Evolutionary conservation across 805 yeast species (phyloP), one percentile per base, ranked within the genome.

Genomic region (Yarrowia sp.): DNA sequence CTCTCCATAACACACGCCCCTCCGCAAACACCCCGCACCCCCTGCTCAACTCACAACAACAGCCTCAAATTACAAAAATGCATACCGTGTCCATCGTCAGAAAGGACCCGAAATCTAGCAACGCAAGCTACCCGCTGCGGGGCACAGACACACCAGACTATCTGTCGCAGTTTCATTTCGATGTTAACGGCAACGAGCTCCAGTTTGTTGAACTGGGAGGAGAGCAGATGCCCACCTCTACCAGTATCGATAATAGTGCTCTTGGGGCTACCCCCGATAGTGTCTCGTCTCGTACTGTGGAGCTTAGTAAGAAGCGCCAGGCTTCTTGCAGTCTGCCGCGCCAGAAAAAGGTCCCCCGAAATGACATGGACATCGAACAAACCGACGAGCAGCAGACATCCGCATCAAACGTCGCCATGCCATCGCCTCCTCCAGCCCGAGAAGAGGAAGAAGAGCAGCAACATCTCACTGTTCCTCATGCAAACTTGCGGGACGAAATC

Each of bases 401-500:
- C 33, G 46, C 61, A 36, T 58, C 63, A 21, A 58, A 58, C 30
- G 63, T 58, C 32, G 63, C 63, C 41, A 58, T 58, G 63, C 63
- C 63, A 1, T 58, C 63, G 17, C 63, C 63, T 22, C 63, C 63
- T 4, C 63, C 63, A 3, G 63, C 63, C 16, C 51, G 51, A 16
- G 63, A 58, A n/a, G 63, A 58, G 24, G 63, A 58, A 14, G 63
- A 58, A 10, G 63, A 41, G 14, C 63, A 40, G n/a, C 61, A 54
- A 17, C 44, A 54, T 17, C 61, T 36, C 8, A 24, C 51, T 14
- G 12, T 22, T 10, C 51, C 63, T 14, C 51, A 58, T 21, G 63
- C 51, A 4, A n/a, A 90, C 76, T 32, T 83, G 82, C 5, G 90
- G 88, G 62, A 75, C 74, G 12, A 74, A 71, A 68, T 90, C 96